Evolutionary conservation across 805 yeast species (phyloP).

Genomic region (Clavispora santaluciae): DNA sequence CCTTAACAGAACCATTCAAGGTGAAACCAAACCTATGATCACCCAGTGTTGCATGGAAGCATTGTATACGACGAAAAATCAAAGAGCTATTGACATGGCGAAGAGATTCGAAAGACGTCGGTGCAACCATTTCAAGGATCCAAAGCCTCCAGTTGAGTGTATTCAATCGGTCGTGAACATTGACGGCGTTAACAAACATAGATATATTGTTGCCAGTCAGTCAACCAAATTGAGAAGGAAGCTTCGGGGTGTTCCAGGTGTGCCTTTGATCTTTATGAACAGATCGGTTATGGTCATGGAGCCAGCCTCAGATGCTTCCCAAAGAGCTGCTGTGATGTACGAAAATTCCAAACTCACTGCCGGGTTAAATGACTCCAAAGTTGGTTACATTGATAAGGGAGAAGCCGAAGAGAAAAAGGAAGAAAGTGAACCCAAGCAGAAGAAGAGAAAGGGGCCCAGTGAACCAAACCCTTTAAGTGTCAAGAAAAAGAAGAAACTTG

Average conservation of each 20-base stretch:
- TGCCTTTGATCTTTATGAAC: conserved; percentile 82
- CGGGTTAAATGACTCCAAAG: conserved; percentile 71
- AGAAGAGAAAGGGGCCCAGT: conserved; percentile 65
- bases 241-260: conserved; percentile 78
- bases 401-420: conserved; percentile 16
- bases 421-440: conserved; percentile 18
- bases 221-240: conserved; percentile 62
- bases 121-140: conserved; percentile 73
- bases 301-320: conserved; percentile 74
- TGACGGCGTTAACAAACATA: conserved; percentile 78
- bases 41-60: conserved; percentile 95
- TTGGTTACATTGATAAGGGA: conserved; percentile 35
- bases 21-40: conserved; percentile 81
- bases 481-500: conserved; percentile 56
- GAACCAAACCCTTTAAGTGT: conserved; percentile 90
- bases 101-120: conserved; percentile 86
- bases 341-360: conserved; percentile 68
- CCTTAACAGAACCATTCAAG: conserved; percentile 74
- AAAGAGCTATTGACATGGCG: conserved; percentile 74
- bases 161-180: conserved; percentile 63
- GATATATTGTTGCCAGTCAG: conserved; percentile 87
- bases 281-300: conserved; percentile 96
- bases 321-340: conserved; percentile 28
- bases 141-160: conserved; percentile 69
- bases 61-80: conserved; percentile 66